These are phyloP conservation scores for Myxozyma neglecta DNA, from an alignment of 805 yeast genomes.

Conservation along the genomic window DNA sequence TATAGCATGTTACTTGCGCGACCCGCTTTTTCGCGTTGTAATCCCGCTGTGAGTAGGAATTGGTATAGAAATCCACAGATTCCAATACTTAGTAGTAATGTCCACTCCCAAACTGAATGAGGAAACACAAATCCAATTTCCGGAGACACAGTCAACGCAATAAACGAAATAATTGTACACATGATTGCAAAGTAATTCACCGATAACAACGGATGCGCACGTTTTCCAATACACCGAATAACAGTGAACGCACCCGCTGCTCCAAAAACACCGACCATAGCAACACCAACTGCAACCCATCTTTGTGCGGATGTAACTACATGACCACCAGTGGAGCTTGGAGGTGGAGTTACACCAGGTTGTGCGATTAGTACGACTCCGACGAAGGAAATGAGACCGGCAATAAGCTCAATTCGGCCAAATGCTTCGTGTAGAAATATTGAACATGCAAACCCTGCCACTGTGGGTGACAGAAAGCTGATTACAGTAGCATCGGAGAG, in stretches of 20 bases:
- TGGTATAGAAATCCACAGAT: constrained; percentile 82
- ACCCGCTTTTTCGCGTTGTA: constrained; percentile 78
- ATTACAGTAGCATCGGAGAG: constrained; percentile 81
- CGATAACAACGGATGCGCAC: constrained; percentile 76
- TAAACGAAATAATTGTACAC: constrained; percentile 55
- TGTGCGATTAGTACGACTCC: constrained; percentile 83
- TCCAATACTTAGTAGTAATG: constrained; percentile 60
- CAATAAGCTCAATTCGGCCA: constrained; percentile 63
- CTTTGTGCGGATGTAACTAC: constrained; percentile 56
- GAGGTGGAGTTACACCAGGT: constrained; percentile 46
- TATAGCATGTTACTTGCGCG: constrained; percentile 74
- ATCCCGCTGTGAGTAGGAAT: constrained; percentile 73
- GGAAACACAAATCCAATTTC: constrained; percentile 63
- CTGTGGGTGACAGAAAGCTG: constrained; percentile 73
- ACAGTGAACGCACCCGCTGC: constrained; percentile 68
- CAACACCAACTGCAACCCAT: constrained; percentile 61
- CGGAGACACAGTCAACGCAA: constrained; percentile 57
- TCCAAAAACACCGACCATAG: constrained; percentile 66
- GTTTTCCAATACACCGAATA: constrained; percentile 70
- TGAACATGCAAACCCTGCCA: constrained; percentile 75
- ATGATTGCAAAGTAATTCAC: constrained; percentile 74
- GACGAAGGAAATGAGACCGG: constrained; percentile 63
- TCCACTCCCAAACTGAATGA: constrained; percentile 63
- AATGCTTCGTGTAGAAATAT: constrained; percentile 64
- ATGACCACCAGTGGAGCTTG: constrained; percentile 34